phyloP scores from a whole-genome alignment of 257 asterid species.

The Fraxinus excelsior region DNA sequence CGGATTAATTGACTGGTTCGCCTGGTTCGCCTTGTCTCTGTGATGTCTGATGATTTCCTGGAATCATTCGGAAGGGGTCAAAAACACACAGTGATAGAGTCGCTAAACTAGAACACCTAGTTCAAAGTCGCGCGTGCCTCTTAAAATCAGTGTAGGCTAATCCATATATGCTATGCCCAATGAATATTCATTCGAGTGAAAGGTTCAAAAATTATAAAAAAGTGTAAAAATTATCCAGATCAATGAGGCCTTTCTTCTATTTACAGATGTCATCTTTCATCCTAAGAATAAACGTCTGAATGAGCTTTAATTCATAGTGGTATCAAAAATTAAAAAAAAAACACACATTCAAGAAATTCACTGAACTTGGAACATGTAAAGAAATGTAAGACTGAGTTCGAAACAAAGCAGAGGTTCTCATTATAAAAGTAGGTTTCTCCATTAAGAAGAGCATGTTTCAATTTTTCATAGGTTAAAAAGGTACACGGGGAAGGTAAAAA shows the following conservation, averaged over 20 bases:
- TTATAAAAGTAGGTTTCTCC: background rate
- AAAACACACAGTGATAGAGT: slow-evolving; percentile 25
- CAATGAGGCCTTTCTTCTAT: background rate
- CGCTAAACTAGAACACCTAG: slow-evolving; percentile 10
- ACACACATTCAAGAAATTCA: background rate
- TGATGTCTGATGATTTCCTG: slow-evolving; percentile 97
- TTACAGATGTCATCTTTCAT: background rate
- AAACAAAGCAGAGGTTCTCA: background rate
- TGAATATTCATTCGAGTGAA: background rate
- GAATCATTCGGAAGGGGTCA: slow-evolving; percentile 28
- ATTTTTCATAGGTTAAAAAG: background rate
- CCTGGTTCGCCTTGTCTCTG: slow-evolving; percentile 93
- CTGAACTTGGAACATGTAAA: background rate
- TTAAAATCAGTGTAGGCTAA: background rate
- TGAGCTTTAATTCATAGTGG: background rate
- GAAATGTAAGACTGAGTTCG: background rate
- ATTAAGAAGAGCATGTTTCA: background rate
- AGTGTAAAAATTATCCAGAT: background rate
- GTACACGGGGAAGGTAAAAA: background rate
- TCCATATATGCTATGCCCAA: too few species aligned
- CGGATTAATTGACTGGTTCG: slow-evolving; percentile 74
- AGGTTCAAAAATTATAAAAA: background rate
- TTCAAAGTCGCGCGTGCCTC: background rate
- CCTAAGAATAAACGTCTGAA: background rate
- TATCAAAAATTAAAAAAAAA: background rate